Percentiles rank a stretch among this genome's conserved stretches.
Evolutionary conservation across 73 alveolate species (phyloP).

Genomic region (Diophrys sp.): DNA sequence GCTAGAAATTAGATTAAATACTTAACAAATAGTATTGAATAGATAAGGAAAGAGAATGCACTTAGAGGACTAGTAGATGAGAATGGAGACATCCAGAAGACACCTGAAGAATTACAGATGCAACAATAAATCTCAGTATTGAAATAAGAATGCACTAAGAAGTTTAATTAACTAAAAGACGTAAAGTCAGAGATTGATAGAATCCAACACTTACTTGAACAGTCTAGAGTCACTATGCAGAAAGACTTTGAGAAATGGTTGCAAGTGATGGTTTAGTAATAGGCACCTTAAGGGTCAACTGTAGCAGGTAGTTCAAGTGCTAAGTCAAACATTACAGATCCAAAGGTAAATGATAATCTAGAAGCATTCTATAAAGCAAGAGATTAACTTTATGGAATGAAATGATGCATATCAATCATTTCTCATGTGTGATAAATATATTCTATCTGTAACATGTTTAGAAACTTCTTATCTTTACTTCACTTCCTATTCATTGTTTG

Average conservation of each 20-base stretch:
- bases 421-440: too few species aligned
- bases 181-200: slow-evolving; percentile 85
- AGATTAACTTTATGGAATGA: slow-evolving; percentile 50
- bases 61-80: slow-evolving; percentile 76
- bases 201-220: slow-evolving; percentile 54
- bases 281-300: slow-evolving; percentile 23
- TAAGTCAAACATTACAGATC: slow-evolving; percentile 43
- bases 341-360: slow-evolving; percentile 58
- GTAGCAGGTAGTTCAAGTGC: slow-evolving; percentile 18
- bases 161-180: slow-evolving; percentile 62
- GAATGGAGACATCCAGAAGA: slow-evolving; percentile 56
- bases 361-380: slow-evolving; percentile 74
- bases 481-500: too few species aligned
- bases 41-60: slow-evolving; percentile 79
- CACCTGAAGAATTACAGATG: slow-evolving; percentile 65
- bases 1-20: slow-evolving; percentile 61
- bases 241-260: slow-evolving; percentile 85
- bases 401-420: slow-evolving; percentile 8
- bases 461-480: too few species aligned
- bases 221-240: slow-evolving; percentile 65
- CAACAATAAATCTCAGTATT: slow-evolving; percentile 39
- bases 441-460: too few species aligned
- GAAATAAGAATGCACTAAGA: slow-evolving; percentile 58
- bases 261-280: slow-evolving; percentile 68
- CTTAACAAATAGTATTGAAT: slow-evolving; percentile 65